Evolutionary conservation across 345 rosid species (phyloP).

Genomic region (Murraya koenigii): DNA sequence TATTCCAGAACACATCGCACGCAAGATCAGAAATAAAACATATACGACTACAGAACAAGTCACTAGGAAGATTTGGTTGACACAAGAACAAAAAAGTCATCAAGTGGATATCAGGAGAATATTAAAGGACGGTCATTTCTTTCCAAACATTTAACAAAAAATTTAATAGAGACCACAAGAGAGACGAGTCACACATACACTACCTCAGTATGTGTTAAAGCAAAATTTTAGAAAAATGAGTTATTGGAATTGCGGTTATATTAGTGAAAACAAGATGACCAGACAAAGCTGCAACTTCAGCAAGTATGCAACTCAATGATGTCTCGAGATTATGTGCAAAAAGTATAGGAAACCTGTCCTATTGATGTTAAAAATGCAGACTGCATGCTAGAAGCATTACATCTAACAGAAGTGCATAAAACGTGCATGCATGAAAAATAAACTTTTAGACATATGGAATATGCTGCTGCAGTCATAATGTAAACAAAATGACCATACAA

Average conservation of each 20-base stretch:
- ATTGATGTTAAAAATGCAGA: not conserved
- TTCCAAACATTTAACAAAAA: not conserved
- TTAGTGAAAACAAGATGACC: not conserved
- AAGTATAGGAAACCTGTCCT: not conserved
- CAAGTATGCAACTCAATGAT: not conserved
- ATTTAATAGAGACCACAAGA: not conserved
- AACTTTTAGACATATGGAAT: too few species aligned
- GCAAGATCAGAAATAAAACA: not conserved
- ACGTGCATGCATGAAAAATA: too few species aligned
- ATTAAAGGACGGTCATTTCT: not conserved
- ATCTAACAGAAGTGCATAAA: too few species aligned
- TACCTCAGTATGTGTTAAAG: not conserved
- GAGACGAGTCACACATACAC: not conserved
- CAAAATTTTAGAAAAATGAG: not conserved
- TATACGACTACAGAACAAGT: not conserved
- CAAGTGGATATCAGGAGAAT: not conserved
- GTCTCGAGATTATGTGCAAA: not conserved
- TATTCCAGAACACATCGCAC: not conserved
- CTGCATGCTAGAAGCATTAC: too few species aligned
- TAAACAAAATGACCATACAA: not conserved
- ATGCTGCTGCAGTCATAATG: not conserved
- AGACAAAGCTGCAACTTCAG: not conserved
- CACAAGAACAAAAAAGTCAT: not conserved
- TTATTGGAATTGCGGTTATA: not conserved
- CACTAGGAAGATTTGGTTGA: not conserved